Conservation (phyloP, 2,329 filamentous ascomycete species). For the Didymellaceae sp. region DNA sequence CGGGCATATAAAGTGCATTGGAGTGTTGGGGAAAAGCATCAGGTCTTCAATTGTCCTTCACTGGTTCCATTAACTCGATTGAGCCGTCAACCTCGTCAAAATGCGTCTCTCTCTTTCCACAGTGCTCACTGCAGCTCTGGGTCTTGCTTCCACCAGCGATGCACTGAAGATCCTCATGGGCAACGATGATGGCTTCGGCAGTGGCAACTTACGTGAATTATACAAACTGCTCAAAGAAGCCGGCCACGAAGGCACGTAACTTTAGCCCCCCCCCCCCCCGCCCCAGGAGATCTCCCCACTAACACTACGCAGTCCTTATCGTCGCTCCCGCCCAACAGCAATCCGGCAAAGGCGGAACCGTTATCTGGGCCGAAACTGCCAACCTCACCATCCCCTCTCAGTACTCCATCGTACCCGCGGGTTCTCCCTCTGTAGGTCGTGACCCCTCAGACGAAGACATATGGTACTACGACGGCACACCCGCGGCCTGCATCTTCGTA, state of each 20-base stretch:
- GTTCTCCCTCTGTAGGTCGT: conserved; percentile 57
- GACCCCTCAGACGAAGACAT: conserved; percentile 62
- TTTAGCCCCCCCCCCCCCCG: not conserved
- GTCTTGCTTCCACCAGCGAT: conserved; percentile 22
- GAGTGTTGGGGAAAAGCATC: not conserved
- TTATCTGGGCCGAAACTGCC: conserved; percentile 53
- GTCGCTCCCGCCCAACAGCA: conserved; percentile 54
- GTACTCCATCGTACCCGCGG: conserved; percentile 56
- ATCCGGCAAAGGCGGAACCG: conserved; percentile 55
- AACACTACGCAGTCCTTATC: conserved; percentile 44
- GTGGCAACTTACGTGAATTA: conserved; percentile 46
- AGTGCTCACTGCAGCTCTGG: conserved; percentile 25
- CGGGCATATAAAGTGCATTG: not conserved
- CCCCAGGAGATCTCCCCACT: not conserved
- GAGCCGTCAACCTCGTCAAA: not conserved
- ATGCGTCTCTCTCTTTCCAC: conserved; percentile 27
- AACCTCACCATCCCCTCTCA: conserved; percentile 53
- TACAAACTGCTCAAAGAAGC: conserved; percentile 37
- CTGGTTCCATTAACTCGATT: not conserved
- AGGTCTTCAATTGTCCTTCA: not conserved
- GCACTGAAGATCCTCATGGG: conserved; percentile 47
- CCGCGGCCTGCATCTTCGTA: conserved; percentile 62
- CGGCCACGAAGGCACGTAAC: conserved; percentile 37
- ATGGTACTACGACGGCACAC: conserved; percentile 68
- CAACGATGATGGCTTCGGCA: conserved; percentile 51